phyloP scores from a whole-genome alignment of 129 eudicot genomes.

The Tanacetum coccineum region DNA sequence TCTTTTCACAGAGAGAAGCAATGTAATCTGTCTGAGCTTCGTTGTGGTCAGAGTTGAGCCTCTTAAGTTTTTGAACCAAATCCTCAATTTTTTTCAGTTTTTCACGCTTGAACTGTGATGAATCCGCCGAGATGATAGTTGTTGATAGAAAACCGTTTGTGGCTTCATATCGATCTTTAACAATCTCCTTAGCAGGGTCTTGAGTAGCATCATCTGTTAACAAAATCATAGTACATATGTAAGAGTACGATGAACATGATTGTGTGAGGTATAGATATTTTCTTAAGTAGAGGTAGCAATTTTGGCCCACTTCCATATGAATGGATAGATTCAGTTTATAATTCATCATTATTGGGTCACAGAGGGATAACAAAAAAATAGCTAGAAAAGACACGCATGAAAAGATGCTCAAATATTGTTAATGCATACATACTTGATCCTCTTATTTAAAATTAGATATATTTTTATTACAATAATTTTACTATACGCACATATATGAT shows the following conservation, averaged over 20 bases:
- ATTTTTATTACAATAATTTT: too few relatives aligned
- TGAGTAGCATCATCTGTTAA: slow-evolving; percentile 32
- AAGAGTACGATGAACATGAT: neutral
- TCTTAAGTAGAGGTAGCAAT: neutral
- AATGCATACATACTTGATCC: too few relatives aligned
- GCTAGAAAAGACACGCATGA: too few relatives aligned
- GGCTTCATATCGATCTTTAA: slow-evolving; percentile 27
- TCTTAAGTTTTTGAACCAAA: slow-evolving; percentile 71
- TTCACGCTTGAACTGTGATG: slow-evolving; percentile 27
- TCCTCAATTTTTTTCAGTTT: slow-evolving; percentile 70
- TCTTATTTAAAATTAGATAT: too few relatives aligned
- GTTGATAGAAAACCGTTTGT: slow-evolving; percentile 12
- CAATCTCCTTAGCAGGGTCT: slow-evolving; percentile 12
- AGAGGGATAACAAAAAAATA: neutral
- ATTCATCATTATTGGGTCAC: neutral
- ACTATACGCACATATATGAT: too few relatives aligned
- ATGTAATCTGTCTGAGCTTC: slow-evolving; percentile 85
- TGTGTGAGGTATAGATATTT: too few relatives aligned
- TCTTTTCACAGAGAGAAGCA: slow-evolving; percentile 80
- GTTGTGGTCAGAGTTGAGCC: slow-evolving; percentile 69
- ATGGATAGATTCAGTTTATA: neutral
- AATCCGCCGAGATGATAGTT: too few relatives aligned
- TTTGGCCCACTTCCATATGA: neutral
- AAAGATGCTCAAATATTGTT: too few relatives aligned
- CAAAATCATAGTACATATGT: neutral